These are phyloP conservation scores for Rhytidhysteron rufulum DNA, from an alignment of 2,329 filamentous ascomycete species.

Conservation along the genomic window DNA sequence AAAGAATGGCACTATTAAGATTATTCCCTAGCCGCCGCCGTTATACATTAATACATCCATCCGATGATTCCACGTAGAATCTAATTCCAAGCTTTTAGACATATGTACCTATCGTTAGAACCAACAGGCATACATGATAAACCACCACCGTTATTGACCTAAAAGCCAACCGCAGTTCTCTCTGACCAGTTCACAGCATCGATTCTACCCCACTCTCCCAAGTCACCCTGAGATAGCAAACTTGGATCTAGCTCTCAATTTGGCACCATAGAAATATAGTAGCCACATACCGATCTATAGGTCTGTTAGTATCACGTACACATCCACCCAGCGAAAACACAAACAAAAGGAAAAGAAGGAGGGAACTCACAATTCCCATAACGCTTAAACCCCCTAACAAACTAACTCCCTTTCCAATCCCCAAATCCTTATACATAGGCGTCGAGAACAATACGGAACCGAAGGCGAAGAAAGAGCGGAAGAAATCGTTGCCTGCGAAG, in stretches of 20 bases:
- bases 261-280: constrained; percentile 10
- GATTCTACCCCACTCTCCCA: too few species aligned
- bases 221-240: constrained; percentile 1
- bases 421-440: constrained; percentile 55
- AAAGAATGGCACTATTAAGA: too few species aligned
- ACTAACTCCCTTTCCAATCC: constrained; percentile 53
- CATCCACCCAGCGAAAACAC: too few species aligned
- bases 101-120: background rate
- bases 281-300: constrained; percentile 16
- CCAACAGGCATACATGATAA: background rate
- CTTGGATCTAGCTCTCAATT: constrained; percentile 3
- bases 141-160: too few species aligned
- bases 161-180: too few species aligned
- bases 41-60: background rate
- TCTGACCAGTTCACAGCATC: too few species aligned
- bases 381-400: constrained; percentile 48
- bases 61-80: background rate
- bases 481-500: constrained; percentile 58
- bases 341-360: too few species aligned
- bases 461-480: constrained; percentile 53
- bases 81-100: background rate
- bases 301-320: background rate
- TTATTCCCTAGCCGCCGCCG: too few species aligned
- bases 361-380: constrained; percentile 40
- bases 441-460: constrained; percentile 55